These are phyloP conservation scores for Cardiospermum halicacabum DNA, from an alignment of 345 rosid species.

Conservation along the genomic window DNA sequence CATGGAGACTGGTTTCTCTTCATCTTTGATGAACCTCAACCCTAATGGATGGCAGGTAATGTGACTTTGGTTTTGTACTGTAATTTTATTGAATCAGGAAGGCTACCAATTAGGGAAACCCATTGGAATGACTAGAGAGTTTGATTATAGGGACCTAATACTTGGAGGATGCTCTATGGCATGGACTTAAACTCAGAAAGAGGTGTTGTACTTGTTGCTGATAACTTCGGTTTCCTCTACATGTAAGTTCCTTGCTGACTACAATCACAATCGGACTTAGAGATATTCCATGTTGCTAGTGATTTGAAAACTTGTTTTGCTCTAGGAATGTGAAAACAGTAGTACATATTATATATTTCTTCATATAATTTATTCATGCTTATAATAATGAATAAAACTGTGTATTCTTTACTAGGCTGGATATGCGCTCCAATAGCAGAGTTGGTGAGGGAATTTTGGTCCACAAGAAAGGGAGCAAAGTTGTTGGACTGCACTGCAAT, in stretches of 20 bases:
- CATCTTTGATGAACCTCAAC: slow-evolving; percentile 78
- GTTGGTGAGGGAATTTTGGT: slow-evolving; percentile 60
- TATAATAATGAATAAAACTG: not conserved
- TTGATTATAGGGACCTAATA: slow-evolving; percentile 50
- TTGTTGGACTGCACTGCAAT: slow-evolving; percentile 92
- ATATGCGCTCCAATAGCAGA: slow-evolving; percentile 58
- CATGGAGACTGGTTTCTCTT: slow-evolving; percentile 81
- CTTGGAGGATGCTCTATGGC: slow-evolving; percentile 93
- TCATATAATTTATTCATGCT: not conserved
- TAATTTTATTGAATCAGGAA: not conserved
- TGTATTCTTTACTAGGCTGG: slow-evolving; percentile 52
- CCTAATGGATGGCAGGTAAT: slow-evolving; percentile 94
- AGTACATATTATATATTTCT: not conserved
- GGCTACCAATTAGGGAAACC: not conserved
- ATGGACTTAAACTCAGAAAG: slow-evolving; percentile 88
- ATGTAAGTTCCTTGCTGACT: slow-evolving; percentile 43
- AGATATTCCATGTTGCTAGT: not conserved
- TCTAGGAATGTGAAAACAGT: not conserved
- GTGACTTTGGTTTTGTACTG: not conserved
- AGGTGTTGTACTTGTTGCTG: slow-evolving; percentile 73
- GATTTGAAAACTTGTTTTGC: not conserved
- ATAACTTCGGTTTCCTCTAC: slow-evolving; percentile 78
- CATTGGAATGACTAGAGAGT: not conserved
- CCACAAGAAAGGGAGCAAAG: slow-evolving; percentile 92
- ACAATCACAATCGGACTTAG: not conserved